Conservation (phyloP, 1,284 basidiomycete species). For the Boletellus sp. region DNA sequence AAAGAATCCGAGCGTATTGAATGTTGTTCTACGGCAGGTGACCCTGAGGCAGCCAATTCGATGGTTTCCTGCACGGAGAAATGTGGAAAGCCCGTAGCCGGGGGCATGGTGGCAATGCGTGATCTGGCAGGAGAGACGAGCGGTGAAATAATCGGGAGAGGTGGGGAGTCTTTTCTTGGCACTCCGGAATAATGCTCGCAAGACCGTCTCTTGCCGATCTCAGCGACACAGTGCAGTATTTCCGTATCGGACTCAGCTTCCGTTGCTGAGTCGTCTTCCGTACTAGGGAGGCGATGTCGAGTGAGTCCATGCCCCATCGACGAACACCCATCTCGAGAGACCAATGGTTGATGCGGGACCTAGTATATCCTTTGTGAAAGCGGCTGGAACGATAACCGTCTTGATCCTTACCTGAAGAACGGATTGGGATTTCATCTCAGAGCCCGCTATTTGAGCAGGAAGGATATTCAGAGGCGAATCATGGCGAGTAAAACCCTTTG, state of each 20-base stretch:
- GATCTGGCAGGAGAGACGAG: constrained; percentile 26
- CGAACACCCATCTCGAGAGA: background rate
- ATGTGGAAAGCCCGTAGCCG: constrained; percentile 1
- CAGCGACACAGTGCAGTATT: constrained; percentile 26
- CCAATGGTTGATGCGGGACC: background rate
- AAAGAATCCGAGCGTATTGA: constrained; percentile 14
- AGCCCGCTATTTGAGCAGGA: constrained; percentile 19
- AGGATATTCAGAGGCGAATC: constrained; percentile 9
- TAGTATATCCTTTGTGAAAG: background rate
- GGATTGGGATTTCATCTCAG: constrained; percentile 34
- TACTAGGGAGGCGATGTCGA: background rate
- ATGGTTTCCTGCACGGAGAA: constrained; percentile 5
- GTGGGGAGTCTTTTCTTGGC: background rate
- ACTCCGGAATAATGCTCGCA: background rate
- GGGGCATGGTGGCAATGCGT: constrained; percentile 5
- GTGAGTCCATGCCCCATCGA: background rate
- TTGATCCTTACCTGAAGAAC: constrained; percentile 8
- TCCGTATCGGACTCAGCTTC: constrained; percentile 35
- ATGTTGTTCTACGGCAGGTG: background rate
- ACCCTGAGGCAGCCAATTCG: constrained; percentile 1
- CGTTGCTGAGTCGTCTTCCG: constrained; percentile 31
- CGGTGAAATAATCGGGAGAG: constrained; percentile 21
- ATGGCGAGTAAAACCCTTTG: background rate
- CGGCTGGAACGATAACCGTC: background rate
- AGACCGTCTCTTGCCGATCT: constrained; percentile 15